Evolutionary conservation across 2,329 filamentous ascomycete species (phyloP).

Genomic region (Conoideocrella luteorostrata): DNA sequence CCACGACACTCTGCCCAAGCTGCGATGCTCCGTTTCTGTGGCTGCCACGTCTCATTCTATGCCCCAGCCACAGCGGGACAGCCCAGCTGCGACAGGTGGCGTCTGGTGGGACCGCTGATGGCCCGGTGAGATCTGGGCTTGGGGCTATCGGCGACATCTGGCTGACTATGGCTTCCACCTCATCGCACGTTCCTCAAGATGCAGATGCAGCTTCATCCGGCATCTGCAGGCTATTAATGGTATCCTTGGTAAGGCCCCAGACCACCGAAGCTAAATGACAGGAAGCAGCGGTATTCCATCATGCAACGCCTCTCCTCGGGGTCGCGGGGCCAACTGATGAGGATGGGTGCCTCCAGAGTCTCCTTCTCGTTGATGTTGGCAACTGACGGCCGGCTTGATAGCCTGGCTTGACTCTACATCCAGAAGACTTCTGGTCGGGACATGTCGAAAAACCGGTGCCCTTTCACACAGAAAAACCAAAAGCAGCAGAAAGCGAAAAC

Average conservation of each 20-base stretch:
- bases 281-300: neutral
- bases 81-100: slow-evolving; percentile 13
- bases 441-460: too few species aligned
- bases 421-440: too few species aligned
- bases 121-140: neutral
- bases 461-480: too few species aligned
- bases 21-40: too few species aligned
- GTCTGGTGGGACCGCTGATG: slow-evolving; percentile 7
- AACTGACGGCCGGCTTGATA: too few species aligned
- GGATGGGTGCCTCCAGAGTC: too few species aligned
- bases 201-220: neutral
- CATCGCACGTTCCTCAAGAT: neutral
- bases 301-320: too few species aligned
- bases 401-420: too few species aligned
- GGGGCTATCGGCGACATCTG: neutral
- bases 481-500: too few species aligned
- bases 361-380: too few species aligned
- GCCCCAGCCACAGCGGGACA: slow-evolving; percentile 17
- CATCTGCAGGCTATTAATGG: neutral
- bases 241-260: neutral
- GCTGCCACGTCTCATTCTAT: neutral
- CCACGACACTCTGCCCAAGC: too few species aligned
- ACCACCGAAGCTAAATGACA: neutral
- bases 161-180: neutral
- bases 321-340: too few species aligned